Conservation (phyloP, 352 stramenopile species). For the Phytopythium vexans region DNA sequence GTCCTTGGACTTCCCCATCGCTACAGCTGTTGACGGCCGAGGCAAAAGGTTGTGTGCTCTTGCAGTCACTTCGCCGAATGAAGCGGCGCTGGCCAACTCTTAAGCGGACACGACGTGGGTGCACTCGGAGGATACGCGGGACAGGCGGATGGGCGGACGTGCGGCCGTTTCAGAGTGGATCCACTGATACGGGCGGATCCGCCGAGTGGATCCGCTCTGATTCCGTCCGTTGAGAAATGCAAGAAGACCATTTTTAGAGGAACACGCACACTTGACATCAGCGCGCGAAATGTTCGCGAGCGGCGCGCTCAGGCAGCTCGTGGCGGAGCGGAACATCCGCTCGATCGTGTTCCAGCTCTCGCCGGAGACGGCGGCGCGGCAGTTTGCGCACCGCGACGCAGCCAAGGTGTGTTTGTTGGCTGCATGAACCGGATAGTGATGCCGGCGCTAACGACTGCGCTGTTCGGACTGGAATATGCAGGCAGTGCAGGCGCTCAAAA, state of each 20-base stretch:
- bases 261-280: too few species aligned
- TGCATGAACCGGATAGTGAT: background rate
- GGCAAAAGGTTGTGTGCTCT: background rate
- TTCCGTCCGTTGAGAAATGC: background rate
- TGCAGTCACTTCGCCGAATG: background rate
- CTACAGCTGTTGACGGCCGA: background rate
- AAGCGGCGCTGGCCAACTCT: background rate
- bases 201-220: background rate
- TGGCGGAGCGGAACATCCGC: slow-evolving; percentile 40
- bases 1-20: slow-evolving; percentile 5
- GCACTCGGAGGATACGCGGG: too few species aligned
- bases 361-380: slow-evolving; percentile 6
- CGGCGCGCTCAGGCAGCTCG: slow-evolving; percentile 16
- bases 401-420: slow-evolving; percentile 13
- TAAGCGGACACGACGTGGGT: too few species aligned
- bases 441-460: background rate
- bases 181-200: background rate
- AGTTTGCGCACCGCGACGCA: slow-evolving; percentile 6
- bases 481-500: slow-evolving; percentile 23
- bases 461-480: slow-evolving; percentile 2
- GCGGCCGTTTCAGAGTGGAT: slow-evolving; percentile 2
- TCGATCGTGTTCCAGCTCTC: slow-evolving; percentile 46
- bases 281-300: background rate
- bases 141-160: background rate
- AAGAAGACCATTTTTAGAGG: too few species aligned